A percentile compares a stretch with the other conserved stretches of the same genome.
phyloP scores from a whole-genome alignment of 306 rosid species.

The Cucurbita argyrosperma region DNA sequence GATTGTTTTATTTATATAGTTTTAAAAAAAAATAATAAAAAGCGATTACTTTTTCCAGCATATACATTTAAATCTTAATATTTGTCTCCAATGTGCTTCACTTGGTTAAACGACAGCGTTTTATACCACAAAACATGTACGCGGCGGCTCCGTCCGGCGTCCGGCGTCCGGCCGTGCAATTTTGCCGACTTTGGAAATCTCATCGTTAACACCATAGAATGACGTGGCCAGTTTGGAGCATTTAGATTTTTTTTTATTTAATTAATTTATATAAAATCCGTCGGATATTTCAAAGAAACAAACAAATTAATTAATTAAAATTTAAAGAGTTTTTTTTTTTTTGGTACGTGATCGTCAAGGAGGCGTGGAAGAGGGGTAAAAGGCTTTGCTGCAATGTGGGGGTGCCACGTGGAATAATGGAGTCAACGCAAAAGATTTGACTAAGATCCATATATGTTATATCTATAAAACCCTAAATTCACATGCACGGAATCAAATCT shows the following conservation, averaged over 20 bases:
- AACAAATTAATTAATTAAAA: no score
- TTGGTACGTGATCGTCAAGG: not conserved
- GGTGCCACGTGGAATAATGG: not conserved
- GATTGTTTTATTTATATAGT: not conserved
- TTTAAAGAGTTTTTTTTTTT: not conserved
- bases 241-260: no score
- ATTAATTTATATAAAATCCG: no score
- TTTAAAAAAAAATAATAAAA: no score
- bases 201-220: not conserved
- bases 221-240: no score
- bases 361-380: not conserved
- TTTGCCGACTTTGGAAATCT: not conserved
- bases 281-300: no score
- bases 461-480: not conserved
- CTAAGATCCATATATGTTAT: not conserved
- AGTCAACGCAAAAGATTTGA: not conserved
- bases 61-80: not conserved
- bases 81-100: no score
- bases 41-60: not conserved
- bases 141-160: not conserved
- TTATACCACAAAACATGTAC: no score
- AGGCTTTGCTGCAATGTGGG: not conserved
- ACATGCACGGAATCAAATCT: not conserved
- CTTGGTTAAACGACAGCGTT: no score
- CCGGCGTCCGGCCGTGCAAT: not conserved